phyloP scores from a whole-genome alignment of 192 early-diverging fungal species.

The Coemansia sp. region DNA sequence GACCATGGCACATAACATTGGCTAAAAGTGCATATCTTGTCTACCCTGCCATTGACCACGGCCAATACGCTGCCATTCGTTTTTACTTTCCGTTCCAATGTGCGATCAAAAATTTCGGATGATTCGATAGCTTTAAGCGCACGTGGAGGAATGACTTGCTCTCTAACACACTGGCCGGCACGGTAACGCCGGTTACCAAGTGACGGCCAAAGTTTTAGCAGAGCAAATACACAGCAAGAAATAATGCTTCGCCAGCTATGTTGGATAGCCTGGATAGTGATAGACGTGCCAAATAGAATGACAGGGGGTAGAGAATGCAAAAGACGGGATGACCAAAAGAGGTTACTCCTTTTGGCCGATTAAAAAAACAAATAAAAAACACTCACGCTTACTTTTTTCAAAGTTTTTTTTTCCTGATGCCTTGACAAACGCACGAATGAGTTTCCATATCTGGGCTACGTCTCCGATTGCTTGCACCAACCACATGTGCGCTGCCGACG shows the following conservation, averaged over 20 bases:
- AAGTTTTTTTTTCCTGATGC: background rate
- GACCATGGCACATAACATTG: background rate
- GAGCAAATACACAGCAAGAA: no score
- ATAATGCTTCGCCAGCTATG: background rate
- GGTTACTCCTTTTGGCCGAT: background rate
- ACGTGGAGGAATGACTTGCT: no score
- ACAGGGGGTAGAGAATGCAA: background rate
- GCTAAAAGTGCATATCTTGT: background rate
- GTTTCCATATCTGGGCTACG: constrained; percentile 9
- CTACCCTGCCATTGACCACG: no score
- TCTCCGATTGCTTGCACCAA: constrained; percentile 12
- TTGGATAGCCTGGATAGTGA: background rate
- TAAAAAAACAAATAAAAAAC: background rate
- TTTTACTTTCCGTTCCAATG: no score
- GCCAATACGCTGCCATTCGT: no score
- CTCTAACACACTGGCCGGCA: no score
- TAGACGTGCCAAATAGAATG: background rate
- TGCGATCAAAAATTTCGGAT: no score
- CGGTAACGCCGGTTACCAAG: no score
- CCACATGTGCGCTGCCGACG: background rate
- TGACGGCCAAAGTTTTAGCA: no score
- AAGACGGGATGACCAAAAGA: background rate
- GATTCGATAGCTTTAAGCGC: no score
- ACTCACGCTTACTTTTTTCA: background rate
- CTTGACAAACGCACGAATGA: background rate